phyloP scores from a whole-genome alignment of 306 rosid species.

The Parietaria judaica region DNA sequence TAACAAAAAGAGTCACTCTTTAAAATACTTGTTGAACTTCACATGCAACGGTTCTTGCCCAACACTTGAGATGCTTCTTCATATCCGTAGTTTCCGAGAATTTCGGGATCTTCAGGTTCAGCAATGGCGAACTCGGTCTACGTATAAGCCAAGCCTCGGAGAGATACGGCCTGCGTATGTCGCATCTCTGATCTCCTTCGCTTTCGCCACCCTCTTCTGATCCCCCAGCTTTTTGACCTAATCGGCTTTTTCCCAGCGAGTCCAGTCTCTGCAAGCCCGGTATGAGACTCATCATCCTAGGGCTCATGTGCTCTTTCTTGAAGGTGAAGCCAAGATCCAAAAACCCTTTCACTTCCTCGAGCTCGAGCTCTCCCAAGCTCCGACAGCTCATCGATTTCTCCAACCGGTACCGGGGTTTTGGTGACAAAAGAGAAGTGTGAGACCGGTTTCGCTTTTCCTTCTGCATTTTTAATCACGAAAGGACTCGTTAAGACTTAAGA shows the following conservation, averaged over 20 bases:
- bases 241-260: slow-evolving; percentile 6
- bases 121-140: slow-evolving; percentile 53
- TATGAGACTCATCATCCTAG: slow-evolving; percentile 53
- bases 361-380: slow-evolving; percentile 62
- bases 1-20: not conserved
- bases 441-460: slow-evolving; percentile 23
- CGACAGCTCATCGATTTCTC: slow-evolving; percentile 57
- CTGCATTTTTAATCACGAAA: slow-evolving; percentile 6
- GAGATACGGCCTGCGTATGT: slow-evolving; percentile 55
- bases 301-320: slow-evolving; percentile 42
- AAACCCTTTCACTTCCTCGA: slow-evolving; percentile 82
- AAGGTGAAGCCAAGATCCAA: slow-evolving; percentile 76
- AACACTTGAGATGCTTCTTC: slow-evolving; percentile 63
- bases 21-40: slow-evolving; percentile 41
- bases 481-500: too few relatives aligned
- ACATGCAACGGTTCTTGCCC: slow-evolving; percentile 79
- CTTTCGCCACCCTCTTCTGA: slow-evolving; percentile 11
- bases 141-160: slow-evolving; percentile 83
- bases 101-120: slow-evolving; percentile 46
- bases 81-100: slow-evolving; percentile 42
- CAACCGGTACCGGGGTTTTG: slow-evolving; percentile 20
- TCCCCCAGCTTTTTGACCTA: not conserved
- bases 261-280: slow-evolving; percentile 70
- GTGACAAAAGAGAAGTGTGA: slow-evolving; percentile 27
- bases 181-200: slow-evolving; percentile 24